Evolutionary conservation across 73 alveolate genomes (phyloP).

Genomic region (Chromera velia): DNA sequence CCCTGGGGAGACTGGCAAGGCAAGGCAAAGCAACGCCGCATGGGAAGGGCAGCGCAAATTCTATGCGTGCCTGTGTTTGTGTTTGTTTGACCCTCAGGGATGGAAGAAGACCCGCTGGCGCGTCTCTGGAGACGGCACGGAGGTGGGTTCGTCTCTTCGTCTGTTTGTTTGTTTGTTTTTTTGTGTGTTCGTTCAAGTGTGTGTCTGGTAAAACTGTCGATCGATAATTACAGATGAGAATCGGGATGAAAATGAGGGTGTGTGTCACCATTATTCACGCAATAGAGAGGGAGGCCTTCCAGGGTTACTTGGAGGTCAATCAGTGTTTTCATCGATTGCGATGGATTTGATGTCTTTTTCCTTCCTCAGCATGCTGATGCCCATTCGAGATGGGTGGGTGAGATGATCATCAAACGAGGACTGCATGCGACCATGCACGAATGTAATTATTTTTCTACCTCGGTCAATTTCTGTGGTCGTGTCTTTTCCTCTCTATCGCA

Average conservation of each 20-base stretch:
- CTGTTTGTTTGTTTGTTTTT: background rate
- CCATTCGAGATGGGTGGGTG: background rate
- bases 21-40: background rate
- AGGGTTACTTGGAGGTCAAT: too few species aligned
- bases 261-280: too few species aligned
- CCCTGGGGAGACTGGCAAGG: background rate
- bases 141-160: background rate
- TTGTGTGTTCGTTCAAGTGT: background rate
- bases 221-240: too few species aligned
- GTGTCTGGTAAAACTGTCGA: background rate
- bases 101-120: background rate
- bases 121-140: background rate
- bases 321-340: too few species aligned
- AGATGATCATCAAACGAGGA: background rate
- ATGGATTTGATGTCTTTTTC: background rate
- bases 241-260: too few species aligned
- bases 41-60: too few species aligned
- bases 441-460: too few species aligned
- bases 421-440: too few species aligned
- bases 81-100: background rate
- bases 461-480: too few species aligned
- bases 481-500: too few species aligned
- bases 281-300: too few species aligned
- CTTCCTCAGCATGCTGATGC: background rate
- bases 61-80: too few species aligned